A percentile compares a stretch with the other conserved stretches of the same genome.
Conservation (phyloP, 495 filamentous ascomycete species). For the Aspergillus nidulans region DNA sequence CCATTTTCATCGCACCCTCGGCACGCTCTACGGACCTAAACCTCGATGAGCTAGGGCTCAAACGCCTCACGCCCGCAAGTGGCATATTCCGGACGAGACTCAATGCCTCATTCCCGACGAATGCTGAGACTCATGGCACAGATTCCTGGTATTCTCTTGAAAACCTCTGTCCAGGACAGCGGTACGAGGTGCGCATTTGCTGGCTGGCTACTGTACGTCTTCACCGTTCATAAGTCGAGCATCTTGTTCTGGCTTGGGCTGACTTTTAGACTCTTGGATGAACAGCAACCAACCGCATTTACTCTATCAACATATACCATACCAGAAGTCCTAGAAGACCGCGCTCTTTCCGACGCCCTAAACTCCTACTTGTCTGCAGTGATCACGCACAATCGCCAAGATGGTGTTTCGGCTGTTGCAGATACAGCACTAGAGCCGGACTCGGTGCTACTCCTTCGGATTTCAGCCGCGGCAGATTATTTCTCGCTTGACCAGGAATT, state of each 20-base stretch:
- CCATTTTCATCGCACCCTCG: slow-evolving; percentile 75
- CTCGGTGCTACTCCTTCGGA: slow-evolving; percentile 72
- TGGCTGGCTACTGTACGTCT: slow-evolving; percentile 84
- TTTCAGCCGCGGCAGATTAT: slow-evolving; percentile 78
- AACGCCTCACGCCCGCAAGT: slow-evolving; percentile 54
- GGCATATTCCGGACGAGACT: slow-evolving; percentile 57
- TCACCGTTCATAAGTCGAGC: neutral
- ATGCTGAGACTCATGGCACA: slow-evolving; percentile 47
- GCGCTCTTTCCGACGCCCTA: slow-evolving; percentile 59
- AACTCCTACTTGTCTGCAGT: slow-evolving; percentile 53
- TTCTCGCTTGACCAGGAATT: slow-evolving; percentile 66
- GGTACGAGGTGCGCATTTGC: slow-evolving; percentile 91
- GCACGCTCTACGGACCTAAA: slow-evolving; percentile 47
- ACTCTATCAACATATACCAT: slow-evolving; percentile 59
- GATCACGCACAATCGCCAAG: neutral
- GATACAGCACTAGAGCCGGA: slow-evolving; percentile 26
- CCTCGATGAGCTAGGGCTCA: slow-evolving; percentile 61
- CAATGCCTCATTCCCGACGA: slow-evolving; percentile 60
- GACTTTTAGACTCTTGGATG: slow-evolving; percentile 2
- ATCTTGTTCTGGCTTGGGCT: neutral
- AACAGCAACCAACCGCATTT: slow-evolving; percentile 85
- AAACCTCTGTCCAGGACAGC: slow-evolving; percentile 61
- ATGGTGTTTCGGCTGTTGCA: slow-evolving; percentile 5
- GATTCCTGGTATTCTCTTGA: slow-evolving; percentile 83
- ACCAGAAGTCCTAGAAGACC: slow-evolving; percentile 51